These are phyloP conservation scores for Umbelopsis sp. DNA, from an alignment of 371 early-diverging fungal species.

Conservation along the genomic window DNA sequence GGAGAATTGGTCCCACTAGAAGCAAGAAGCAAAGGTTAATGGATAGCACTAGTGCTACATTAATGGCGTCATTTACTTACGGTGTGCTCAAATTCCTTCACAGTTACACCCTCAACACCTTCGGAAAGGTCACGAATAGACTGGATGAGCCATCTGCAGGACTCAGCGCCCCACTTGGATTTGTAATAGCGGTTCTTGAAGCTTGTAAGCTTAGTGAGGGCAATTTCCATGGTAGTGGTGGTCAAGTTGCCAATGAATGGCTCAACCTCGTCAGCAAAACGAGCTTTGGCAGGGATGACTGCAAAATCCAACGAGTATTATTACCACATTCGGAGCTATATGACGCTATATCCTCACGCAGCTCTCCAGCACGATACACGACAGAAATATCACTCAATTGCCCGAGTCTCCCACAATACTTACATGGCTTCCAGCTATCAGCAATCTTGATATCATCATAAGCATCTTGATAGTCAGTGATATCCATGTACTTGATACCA, in stretches of 20 bases:
- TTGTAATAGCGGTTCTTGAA: slow-evolving; percentile 93
- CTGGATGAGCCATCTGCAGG: slow-evolving; percentile 77
- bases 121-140: slow-evolving; percentile 59
- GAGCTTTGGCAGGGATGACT: slow-evolving; percentile 50
- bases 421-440: slow-evolving; percentile 36
- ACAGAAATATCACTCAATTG: too few species aligned
- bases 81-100: slow-evolving; percentile 73
- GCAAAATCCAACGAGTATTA: slow-evolving; percentile 9
- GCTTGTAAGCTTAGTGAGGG: slow-evolving; percentile 70
- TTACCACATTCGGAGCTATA: slow-evolving; percentile 10
- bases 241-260: slow-evolving; percentile 63
- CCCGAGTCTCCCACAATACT: not conserved
- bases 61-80: slow-evolving; percentile 23
- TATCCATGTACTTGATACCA: slow-evolving; percentile 82
- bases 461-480: slow-evolving; percentile 69
- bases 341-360: not conserved
- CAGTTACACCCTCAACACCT: slow-evolving; percentile 61
- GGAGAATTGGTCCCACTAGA: slow-evolving; percentile 53
- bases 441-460: slow-evolving; percentile 24
- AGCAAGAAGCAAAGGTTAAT: not conserved
- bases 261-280: slow-evolving; percentile 57
- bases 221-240: slow-evolving; percentile 62
- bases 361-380: too few species aligned
- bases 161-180: slow-evolving; percentile 67
- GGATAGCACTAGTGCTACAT: not conserved